Percentiles rank a stretch among this genome's conserved stretches.
phyloP scores from a whole-genome alignment of 176 grass and related monocot genomes.

The Pontederia paniculata region DNA sequence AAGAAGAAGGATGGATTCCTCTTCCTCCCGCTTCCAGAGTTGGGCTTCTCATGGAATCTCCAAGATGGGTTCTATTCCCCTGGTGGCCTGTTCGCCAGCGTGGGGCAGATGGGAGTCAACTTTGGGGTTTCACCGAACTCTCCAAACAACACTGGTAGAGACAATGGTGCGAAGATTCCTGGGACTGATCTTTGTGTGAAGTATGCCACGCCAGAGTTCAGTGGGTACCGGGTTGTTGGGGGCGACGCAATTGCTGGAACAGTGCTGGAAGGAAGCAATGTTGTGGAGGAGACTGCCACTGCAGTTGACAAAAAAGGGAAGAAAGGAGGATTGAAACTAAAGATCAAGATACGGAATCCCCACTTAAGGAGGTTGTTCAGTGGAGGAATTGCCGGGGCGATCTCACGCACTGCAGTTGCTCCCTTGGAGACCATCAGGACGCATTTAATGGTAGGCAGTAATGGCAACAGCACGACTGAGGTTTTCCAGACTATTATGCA shows the following conservation, averaged over 20 bases:
- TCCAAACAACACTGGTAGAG: constrained; percentile 1
- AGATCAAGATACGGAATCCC: constrained; percentile 56
- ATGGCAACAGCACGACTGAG: constrained; percentile 34
- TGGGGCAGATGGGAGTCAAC: constrained; percentile 26
- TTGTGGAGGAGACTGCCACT: constrained; percentile 10
- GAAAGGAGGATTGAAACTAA: constrained; percentile 46
- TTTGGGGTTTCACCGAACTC: constrained; percentile 19
- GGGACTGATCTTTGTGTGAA: constrained; percentile 17
- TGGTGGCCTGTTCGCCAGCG: constrained; percentile 44
- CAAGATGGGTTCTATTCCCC: constrained; percentile 32
- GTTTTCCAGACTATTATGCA: constrained; percentile 56
- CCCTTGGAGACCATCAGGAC: constrained; percentile 86
- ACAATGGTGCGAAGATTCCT: constrained; percentile 24
- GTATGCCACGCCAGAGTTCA: constrained; percentile 21
- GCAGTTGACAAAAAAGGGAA: constrained; percentile 30
- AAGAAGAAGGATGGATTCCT: constrained; percentile 36
- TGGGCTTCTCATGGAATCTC: constrained; percentile 32
- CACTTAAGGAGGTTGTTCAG: constrained; percentile 60
- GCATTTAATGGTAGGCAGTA: constrained; percentile 74
- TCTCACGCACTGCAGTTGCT: constrained; percentile 75
- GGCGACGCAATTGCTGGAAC: not conserved
- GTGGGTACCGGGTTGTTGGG: constrained; percentile 22
- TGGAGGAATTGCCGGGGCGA: constrained; percentile 59
- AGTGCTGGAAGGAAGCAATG: not conserved
- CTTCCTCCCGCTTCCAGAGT: constrained; percentile 13